phyloP scores from a whole-genome alignment of 2,329 filamentous ascomycete species.

The Juglanconis sp. region DNA sequence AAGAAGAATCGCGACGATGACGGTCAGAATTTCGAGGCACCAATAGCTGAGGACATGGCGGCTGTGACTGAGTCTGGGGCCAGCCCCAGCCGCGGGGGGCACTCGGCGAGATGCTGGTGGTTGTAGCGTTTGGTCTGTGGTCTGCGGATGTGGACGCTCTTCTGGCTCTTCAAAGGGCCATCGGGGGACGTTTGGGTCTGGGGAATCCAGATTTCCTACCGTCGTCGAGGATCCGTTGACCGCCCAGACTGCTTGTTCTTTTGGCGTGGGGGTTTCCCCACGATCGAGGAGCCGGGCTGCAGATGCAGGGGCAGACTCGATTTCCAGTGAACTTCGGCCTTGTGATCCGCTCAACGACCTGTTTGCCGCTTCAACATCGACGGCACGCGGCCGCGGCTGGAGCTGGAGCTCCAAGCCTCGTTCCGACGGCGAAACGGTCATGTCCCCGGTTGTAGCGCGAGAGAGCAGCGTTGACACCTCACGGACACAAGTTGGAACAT shows the following conservation, averaged over 20 bases:
- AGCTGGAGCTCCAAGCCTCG: slow-evolving; percentile 12
- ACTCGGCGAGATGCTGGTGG: not conserved
- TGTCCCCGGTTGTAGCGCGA: not conserved
- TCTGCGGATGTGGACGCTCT: not conserved
- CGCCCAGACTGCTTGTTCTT: not conserved
- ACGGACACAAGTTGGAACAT: not conserved
- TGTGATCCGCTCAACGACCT: not conserved
- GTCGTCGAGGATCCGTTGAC: not conserved
- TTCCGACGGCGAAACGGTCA: not conserved
- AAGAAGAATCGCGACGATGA: slow-evolving; percentile 8
- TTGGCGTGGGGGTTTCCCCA: not conserved
- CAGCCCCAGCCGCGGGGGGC: not conserved
- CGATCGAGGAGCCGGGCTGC: not conserved
- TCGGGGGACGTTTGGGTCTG: not conserved
- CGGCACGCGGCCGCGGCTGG: not conserved
- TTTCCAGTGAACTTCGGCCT: not conserved
- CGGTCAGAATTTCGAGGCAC: slow-evolving; percentile 12
- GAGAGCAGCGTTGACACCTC: not conserved
- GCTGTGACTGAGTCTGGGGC: slow-evolving; percentile 2
- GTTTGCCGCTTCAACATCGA: not conserved
- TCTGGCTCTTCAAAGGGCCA: slow-evolving; percentile 2
- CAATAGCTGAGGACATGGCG: slow-evolving; percentile 9
- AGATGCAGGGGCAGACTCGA: not conserved
- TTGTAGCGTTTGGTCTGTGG: not conserved
- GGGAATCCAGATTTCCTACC: not conserved